Conservation (phyloP, 73 alveolate species). For the Blepharisma stoltei region DNA sequence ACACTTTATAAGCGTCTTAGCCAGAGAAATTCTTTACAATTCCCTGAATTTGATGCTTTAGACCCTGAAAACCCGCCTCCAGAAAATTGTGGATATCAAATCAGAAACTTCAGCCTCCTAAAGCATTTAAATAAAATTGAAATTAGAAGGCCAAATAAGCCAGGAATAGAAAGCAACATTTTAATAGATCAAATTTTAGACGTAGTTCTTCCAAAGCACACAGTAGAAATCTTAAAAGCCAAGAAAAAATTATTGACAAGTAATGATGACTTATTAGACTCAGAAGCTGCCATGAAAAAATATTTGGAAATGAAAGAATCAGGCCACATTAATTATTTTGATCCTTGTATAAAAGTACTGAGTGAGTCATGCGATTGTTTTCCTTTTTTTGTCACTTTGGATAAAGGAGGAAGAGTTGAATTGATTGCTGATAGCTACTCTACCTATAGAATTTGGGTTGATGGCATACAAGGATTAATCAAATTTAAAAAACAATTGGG, state of each 20-base stretch:
- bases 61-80: background rate
- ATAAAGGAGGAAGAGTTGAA: conserved; percentile 27
- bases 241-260: background rate
- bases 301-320: conserved; percentile 1
- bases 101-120: background rate
- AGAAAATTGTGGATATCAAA: background rate
- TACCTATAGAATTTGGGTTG: conserved; percentile 13
- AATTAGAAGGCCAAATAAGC: background rate
- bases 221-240: conserved; percentile 13
- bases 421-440: background rate
- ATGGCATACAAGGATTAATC: background rate
- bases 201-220: conserved; percentile 8
- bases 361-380: background rate
- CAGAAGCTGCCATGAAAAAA: conserved; percentile 1
- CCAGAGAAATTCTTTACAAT: conserved; percentile 15
- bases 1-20: background rate
- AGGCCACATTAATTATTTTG: conserved; percentile 10
- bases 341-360: background rate
- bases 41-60: conserved; percentile 20
- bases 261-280: background rate
- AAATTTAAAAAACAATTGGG: background rate
- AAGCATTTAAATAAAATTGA: background rate
- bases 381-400: background rate
- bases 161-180: background rate
- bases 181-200: background rate